Conservation (phyloP, 179 eudicot species). For the Patellifolia procumbens region DNA sequence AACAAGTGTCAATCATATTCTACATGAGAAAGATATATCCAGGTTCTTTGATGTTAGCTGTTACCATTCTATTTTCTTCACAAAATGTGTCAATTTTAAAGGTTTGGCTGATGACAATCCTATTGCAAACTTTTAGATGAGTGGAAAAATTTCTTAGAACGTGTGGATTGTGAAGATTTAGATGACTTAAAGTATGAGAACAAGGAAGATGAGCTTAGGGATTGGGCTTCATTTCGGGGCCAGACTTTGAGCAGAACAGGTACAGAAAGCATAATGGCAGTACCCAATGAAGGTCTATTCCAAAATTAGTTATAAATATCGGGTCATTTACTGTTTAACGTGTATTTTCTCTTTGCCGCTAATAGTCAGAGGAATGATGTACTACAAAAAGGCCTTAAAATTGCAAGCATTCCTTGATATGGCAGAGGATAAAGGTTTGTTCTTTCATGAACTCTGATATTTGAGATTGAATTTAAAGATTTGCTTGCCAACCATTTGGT, state of each 20-base stretch:
- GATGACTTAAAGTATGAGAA: conserved; percentile 39
- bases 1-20: conserved; percentile 73
- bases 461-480: not conserved
- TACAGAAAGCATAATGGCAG: conserved; percentile 22
- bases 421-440: conserved; percentile 88
- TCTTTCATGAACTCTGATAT: conserved; percentile 12
- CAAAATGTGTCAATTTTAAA: not conserved
- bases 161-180: conserved; percentile 49
- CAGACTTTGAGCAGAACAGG: conserved; percentile 96
- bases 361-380: conserved; percentile 99
- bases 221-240: conserved; percentile 93
- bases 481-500: not conserved
- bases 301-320: not conserved
- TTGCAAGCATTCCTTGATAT: conserved; percentile 98
- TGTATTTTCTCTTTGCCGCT: conserved; percentile 19
- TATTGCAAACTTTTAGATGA: conserved; percentile 55
- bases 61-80: not conserved
- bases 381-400: conserved; percentile 84
- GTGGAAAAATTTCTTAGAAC: conserved; percentile 92
- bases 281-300: not conserved
- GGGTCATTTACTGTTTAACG: conserved; percentile 4
- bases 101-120: conserved; percentile 17
- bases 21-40: conserved; percentile 95
- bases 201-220: conserved; percentile 64
- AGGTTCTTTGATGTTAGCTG: conserved; percentile 45